Evolutionary conservation across 495 filamentous ascomycete species (phyloP), one percentile per base, ranked within the genome.

Genomic region (Lasiosphaeriaceae sp.): DNA sequence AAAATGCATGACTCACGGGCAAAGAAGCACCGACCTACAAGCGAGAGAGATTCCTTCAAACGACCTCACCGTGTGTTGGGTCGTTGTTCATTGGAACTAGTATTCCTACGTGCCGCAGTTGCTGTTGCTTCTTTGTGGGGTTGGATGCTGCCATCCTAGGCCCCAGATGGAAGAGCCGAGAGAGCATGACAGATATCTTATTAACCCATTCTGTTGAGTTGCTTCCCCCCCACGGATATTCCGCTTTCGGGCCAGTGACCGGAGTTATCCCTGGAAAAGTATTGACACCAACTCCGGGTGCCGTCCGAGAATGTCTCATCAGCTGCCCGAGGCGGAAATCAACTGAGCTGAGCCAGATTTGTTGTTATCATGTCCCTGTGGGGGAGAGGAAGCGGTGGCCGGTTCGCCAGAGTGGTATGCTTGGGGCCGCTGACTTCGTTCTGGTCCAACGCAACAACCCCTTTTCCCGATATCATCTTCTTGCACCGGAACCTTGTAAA

Each of bases 141-240:
- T 17, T 17, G 9, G 39, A 43, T 43, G 39, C 39, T 43, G 39
- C 39, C n/a, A n/a, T n/a, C n/a, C n/a, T n/a, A n/a, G n/a, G n/a
- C 14, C 39, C 16, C 39, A 7, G 39, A 17, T 16, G 12, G 39
- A 43, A 11, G 39, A 43, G n/a, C 14, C n/a, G 14, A 16, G 14
- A 16, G 14, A 43, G 39, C 39, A 12, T 43, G 26, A 31, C 26
- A 9, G 26, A 31, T 3, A 31, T 31, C 55, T 26, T 22, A 12
- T 5, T n/a, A 9, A 7, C 46, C 17, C 14, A 20, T 14, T 49
- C 9, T 19, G n/a, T n/a, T n/a, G 9, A 11, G n/a, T 16, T 21
- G 55, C 45, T 16, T 26, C 20, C 21, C 55, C 55, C 39, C 49
- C 49, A 58, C 49, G 55, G 24, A 45, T 34, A 34, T 26, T 50